phyloP scores from a whole-genome alignment of 176 grass and related monocot genomes.

The Rhynchospora tenuis region DNA sequence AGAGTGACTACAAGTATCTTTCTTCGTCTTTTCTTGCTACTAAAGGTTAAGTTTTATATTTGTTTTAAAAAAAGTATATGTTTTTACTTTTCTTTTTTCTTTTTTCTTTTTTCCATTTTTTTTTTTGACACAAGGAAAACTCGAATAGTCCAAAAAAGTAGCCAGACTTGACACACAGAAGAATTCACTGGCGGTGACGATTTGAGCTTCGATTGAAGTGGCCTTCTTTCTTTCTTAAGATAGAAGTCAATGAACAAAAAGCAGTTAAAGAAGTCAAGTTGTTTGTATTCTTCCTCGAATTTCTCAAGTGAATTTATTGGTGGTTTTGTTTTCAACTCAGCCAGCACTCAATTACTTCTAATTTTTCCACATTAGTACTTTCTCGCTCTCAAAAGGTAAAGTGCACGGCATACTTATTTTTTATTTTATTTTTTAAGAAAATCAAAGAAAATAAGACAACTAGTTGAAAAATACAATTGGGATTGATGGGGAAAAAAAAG shows the following conservation, averaged over 20 bases:
- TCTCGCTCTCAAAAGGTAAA: background rate
- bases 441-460: background rate
- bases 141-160: background rate
- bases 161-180: background rate
- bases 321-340: background rate
- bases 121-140: background rate
- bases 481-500: too few relatives aligned
- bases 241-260: background rate
- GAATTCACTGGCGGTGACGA: background rate
- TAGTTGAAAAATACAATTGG: background rate
- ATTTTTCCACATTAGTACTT: background rate
- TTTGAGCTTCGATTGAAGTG: background rate
- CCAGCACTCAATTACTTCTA: background rate
- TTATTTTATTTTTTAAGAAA: background rate
- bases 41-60: too few relatives aligned
- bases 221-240: background rate
- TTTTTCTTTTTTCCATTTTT: too few relatives aligned
- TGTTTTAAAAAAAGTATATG: background rate
- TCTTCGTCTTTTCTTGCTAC: too few relatives aligned
- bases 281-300: background rate
- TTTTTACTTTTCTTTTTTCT: too few relatives aligned
- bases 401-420: background rate
- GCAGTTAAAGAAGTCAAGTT: background rate
- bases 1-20: too few relatives aligned
- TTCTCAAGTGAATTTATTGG: constrained; percentile 4